Base-by-base conservation (phyloP, 192 early-diverging fungal species). In the Coemansia sp. region DNA sequence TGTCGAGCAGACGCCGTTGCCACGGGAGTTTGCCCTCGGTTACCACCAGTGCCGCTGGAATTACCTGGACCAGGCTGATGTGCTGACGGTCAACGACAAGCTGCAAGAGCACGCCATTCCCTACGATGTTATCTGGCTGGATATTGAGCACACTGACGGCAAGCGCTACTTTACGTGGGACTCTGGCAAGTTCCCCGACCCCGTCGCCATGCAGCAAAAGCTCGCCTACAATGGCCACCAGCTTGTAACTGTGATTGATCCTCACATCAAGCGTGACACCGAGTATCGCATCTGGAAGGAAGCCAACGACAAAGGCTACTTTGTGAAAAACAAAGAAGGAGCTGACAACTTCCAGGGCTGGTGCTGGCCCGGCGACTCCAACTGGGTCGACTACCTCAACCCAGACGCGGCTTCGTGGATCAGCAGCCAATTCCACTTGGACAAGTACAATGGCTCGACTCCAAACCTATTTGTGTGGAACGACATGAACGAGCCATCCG, bases 41-140 rank as follows among this genome's bases (percentile, higher is more conserved):
- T 96, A 98, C 76, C 97, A 99, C 68, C 97, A 99, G 70, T 95
- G 95, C 71, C 91, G 98, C 62, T 99, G 98, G 98, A 99, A 98
- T 80, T 99, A 98, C 81, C 88, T 92, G 64, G 93, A 92, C 65
- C 90, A 97, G 67, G 86, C 87, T 31, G 98, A 99, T 80, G 97
- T 98, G 5, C 64, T 85, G 12, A 89, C 89, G 33, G 94, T 98
- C 0, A 93, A 95, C 78, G 87, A 83, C 20, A 89, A 91, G 52
- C 95, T 99, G 85, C 96, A 99, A 72, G 84, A 89, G 66, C 72
- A 94, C 73, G 91, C 92, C 40, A 97, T 99, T 62, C 97, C 98
- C 8, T 95, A 95, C 73, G 98, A 99, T 85, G 97, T 98, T 1
- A 87, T 99, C 39, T 99, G 98, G 98, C 83, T 99, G 62, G 98